Percentiles rank a stretch among this genome's conserved stretches.
Conservation (phyloP, 2,329 filamentous ascomycete species). For the Sporothrix inflata region DNA sequence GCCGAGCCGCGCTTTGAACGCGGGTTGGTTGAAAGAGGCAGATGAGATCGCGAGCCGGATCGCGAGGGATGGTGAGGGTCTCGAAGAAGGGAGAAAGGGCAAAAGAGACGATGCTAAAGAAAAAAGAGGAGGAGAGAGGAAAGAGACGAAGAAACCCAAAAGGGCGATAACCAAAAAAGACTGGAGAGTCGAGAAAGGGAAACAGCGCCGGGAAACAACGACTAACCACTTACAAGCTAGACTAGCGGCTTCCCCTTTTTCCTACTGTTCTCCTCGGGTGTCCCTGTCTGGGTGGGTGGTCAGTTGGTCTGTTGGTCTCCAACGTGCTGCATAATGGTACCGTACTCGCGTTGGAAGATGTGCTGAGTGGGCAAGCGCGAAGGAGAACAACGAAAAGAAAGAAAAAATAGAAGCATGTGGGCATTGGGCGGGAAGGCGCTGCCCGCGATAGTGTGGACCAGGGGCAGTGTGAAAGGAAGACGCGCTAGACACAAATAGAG, state of each 20-base stretch:
- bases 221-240: constrained; percentile 8
- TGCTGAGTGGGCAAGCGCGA: constrained; percentile 6
- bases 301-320: constrained; percentile 17
- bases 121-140: background rate
- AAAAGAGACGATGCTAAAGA: constrained; percentile 1
- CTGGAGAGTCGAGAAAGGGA: constrained; percentile 14
- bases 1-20: constrained; percentile 24
- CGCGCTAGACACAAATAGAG: constrained; percentile 19
- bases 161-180: background rate
- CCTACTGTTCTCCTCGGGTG: background rate
- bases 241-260: constrained; percentile 17
- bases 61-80: background rate
- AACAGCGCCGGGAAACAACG: constrained; percentile 18
- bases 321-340: background rate
- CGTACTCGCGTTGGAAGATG: background rate
- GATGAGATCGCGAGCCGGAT: constrained; percentile 9
- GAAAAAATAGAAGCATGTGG: constrained; percentile 11
- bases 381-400: background rate
- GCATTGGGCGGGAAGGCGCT: constrained; percentile 30
- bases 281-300: constrained; percentile 1
- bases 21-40: constrained; percentile 23
- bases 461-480: background rate
- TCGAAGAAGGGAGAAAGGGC: background rate
- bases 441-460: constrained; percentile 27
- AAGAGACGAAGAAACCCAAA: background rate